phyloP scores from a whole-genome alignment of 148 eudicot species.

The Dysphania ambrosioides region DNA sequence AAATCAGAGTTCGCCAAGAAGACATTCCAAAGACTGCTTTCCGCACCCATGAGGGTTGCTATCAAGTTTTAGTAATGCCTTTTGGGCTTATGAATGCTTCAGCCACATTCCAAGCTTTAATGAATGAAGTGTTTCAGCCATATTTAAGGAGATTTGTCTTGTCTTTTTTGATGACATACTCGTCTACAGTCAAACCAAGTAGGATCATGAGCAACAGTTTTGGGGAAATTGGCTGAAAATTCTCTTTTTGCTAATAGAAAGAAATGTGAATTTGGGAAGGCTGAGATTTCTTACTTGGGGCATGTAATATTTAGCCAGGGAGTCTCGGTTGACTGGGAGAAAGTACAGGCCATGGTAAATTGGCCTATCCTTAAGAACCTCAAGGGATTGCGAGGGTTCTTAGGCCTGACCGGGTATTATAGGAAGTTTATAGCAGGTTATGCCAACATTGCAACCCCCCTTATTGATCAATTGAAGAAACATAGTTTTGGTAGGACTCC shows the following conservation, averaged over 20 bases:
- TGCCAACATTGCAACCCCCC: fast-evolving
- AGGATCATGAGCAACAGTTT: neutral
- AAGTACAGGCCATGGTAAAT: neutral
- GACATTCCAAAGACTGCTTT: neutral
- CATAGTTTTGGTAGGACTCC: neutral
- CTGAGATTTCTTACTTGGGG: neutral
- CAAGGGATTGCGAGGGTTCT: too few species aligned
- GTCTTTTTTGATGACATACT: neutral
- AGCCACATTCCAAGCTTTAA: too few species aligned
- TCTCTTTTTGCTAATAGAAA: neutral
- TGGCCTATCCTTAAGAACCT: too few species aligned
- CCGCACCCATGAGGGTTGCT: too few species aligned
- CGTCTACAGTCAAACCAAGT: neutral
- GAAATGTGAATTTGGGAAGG: too few species aligned
- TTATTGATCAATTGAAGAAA: neutral
- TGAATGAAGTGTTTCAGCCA: too few species aligned
- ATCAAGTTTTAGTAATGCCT: too few species aligned
- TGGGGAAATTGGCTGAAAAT: neutral
- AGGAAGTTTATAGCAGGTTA: too few species aligned
- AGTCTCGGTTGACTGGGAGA: neutral
- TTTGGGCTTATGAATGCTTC: too few species aligned
- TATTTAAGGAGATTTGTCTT: too few species aligned
- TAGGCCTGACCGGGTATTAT: too few species aligned
- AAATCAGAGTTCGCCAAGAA: neutral
- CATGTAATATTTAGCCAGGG: neutral